Evolutionary conservation across 2,329 filamentous ascomycete species (phyloP), one percentile per base, ranked within the genome.

Genomic region (Fusarium napiforme): DNA sequence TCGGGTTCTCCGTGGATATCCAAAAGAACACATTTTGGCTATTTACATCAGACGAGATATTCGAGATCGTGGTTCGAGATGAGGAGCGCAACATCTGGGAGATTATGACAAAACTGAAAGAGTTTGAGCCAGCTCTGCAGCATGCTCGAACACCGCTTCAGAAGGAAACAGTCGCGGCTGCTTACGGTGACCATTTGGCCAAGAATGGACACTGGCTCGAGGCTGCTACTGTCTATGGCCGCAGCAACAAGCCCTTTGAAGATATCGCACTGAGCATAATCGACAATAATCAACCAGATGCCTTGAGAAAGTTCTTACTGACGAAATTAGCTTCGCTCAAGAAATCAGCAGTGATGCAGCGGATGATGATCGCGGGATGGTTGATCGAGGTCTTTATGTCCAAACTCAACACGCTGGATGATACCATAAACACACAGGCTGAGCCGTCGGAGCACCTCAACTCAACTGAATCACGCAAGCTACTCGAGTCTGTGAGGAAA

Each of bases 11-110:
- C 57, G 92, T 96, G 14, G 96, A 99, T 81, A 89, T 93, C 69
- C 96, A 96, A 81, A 97, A 98, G 85, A 97, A 96, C 78, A 99
- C 96, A 0, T 98, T 96, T 80, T 99, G 97, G 96, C 88, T 99
- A 5, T 97, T 98, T 79, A 98, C 96, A 1, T 89, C 90, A 1
- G 89, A 93, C 64, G 95, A 97, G 78, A 97, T 99, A 57, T 98
- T 95, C 76, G 96, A 99, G 83, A 92, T 99, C 66, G 93, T 96
- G 18, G 92, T 96, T 18, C 92, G 91, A 49, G 94, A 98, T 63
- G 96, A 99, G 81, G 93, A 95, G 75, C 87, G 96, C 75, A 93
- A 98, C 80, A 90, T 98, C 21, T 99, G 96, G 96, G 94, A 94
- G 79, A 94, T 98, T 59, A 93, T 98, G 90, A 87, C 98, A 66